These are phyloP conservation scores for Plectranthus barbatus DNA, from an alignment of 257 asterid species.

Conservation along the genomic window DNA sequence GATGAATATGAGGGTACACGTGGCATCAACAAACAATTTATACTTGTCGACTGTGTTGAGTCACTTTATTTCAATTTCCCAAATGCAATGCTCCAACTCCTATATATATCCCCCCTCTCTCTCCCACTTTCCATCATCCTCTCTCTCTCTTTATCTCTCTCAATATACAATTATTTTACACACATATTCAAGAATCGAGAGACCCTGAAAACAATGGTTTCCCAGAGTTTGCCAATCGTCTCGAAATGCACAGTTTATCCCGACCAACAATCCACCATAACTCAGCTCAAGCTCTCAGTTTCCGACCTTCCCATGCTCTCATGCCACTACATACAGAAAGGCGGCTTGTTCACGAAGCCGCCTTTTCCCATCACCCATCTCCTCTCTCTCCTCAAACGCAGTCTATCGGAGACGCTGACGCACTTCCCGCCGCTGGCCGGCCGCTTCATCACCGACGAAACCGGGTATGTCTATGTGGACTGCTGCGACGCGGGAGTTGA, in stretches of 20 bases:
- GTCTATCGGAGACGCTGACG: conserved; percentile 23
- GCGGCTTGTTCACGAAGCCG: conserved; percentile 14
- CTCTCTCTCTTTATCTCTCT: neutral
- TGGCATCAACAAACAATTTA: neutral
- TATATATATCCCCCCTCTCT: conserved; percentile 2
- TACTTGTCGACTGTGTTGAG: neutral
- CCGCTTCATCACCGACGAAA: conserved; percentile 26
- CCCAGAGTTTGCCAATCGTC: neutral
- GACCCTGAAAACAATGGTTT: neutral
- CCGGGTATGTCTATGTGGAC: conserved; percentile 15
- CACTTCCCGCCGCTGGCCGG: conserved; percentile 46
- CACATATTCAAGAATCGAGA: too few species aligned
- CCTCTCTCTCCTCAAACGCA: conserved; percentile 9
- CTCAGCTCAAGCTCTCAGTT: conserved; percentile 26
- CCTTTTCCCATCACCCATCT: conserved; percentile 16
- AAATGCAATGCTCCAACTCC: neutral
- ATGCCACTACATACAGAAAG: conserved; percentile 46
- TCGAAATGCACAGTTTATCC: conserved; percentile 25
- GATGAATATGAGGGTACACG: neutral
- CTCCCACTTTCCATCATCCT: neutral
- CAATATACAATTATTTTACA: too few species aligned
- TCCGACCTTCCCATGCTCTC: too few species aligned
- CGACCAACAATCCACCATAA: conserved; percentile 8
- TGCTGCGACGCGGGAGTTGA: conserved; percentile 33
- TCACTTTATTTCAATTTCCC: neutral